phyloP scores from a whole-genome alignment of 2,329 filamentous ascomycete species.

The Ceratocystis albifundus region DNA sequence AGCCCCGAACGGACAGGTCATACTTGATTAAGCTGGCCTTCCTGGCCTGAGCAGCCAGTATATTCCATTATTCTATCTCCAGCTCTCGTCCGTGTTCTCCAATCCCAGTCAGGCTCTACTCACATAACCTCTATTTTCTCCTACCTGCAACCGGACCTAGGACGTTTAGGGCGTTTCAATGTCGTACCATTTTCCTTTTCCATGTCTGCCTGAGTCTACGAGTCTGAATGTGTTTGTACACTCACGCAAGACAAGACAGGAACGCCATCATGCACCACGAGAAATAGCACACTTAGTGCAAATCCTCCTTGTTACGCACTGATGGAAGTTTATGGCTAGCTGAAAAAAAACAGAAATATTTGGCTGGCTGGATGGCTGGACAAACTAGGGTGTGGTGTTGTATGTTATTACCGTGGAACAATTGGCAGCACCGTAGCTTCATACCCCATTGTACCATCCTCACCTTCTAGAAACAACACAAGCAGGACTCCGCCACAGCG shows the following conservation, averaged over 20 bases:
- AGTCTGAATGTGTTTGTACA: background rate
- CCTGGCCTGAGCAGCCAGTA: background rate
- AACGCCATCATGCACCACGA: no score
- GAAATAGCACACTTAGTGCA: no score
- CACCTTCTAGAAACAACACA: background rate
- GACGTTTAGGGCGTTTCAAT: background rate
- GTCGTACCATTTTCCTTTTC: background rate
- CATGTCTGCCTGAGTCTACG: no score
- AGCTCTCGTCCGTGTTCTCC: background rate
- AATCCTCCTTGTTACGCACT: no score
- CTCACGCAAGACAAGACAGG: no score
- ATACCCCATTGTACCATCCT: background rate
- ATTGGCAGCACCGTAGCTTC: background rate
- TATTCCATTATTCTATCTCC: background rate
- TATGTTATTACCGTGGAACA: background rate
- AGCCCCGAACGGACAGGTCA: no score
- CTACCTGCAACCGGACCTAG: background rate
- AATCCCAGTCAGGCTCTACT: background rate
- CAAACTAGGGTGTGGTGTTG: background rate
- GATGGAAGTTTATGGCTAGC: background rate
- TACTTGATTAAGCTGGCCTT: background rate
- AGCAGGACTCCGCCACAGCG: background rate
- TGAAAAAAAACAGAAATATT: background rate
- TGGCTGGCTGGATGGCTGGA: conserved; percentile 8
- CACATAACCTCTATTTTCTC: background rate